A percentile compares a stretch with the other conserved stretches of the same genome.
phyloP scores from a whole-genome alignment of 129 eudicot species.

The carrot (Daucus carota) region DH1_v3.0 NC_030383.2:39958501-39959000 shows the following conservation, averaged over 20 bases:
- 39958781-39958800: not conserved
- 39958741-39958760: not conserved
- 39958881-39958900: not conserved
- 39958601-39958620: too few species aligned
- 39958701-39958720: too few species aligned
- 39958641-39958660: too few species aligned
- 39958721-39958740: not conserved
- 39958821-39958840: too few species aligned
- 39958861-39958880: not conserved
- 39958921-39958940: not conserved
- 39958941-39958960: not conserved
- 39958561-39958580: too few species aligned
- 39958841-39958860: not conserved
- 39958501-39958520: too few species aligned
- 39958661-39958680: too few species aligned
- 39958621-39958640: too few species aligned
- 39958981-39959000: not conserved
- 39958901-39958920: not conserved
- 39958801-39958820: not conserved
- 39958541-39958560: too few species aligned
- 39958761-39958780: not conserved
- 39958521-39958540: too few species aligned
- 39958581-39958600: too few species aligned
- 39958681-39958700: too few species aligned
- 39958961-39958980: not conserved